phyloP scores from a whole-genome alignment of 768 basidiomycete genomes.

The Termitomyces sp. region DNA sequence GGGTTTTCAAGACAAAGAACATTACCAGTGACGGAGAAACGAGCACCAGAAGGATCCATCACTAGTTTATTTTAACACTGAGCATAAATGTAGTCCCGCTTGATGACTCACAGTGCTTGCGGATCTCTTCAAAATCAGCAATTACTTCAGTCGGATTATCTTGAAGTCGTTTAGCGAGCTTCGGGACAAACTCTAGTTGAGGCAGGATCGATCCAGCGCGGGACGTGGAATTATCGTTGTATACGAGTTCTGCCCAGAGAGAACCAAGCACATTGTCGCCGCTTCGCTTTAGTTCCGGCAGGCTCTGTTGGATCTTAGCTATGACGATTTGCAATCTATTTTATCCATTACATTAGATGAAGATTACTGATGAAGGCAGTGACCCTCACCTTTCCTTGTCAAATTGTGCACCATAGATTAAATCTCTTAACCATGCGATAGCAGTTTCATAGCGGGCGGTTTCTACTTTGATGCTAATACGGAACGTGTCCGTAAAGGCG shows the following conservation, averaged over 20 bases:
- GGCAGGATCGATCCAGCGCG: slow-evolving; percentile 62
- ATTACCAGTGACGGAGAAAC: slow-evolving; percentile 90
- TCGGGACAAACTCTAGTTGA: slow-evolving; percentile 76
- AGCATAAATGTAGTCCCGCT: background rate
- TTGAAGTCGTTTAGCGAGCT: slow-evolving; percentile 64
- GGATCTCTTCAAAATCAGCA: slow-evolving; percentile 67
- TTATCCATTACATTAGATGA: background rate
- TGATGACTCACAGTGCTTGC: slow-evolving; percentile 50
- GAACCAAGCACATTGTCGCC: slow-evolving; percentile 76
- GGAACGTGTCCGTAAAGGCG: slow-evolving; percentile 68
- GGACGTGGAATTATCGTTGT: slow-evolving; percentile 63
- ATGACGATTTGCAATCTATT: slow-evolving; percentile 73
- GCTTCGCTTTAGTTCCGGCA: slow-evolving; percentile 89
- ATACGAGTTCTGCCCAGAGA: slow-evolving; percentile 60
- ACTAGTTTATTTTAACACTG: slow-evolving; percentile 38
- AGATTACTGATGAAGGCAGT: background rate
- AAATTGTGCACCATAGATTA: slow-evolving; percentile 72
- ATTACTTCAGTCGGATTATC: slow-evolving; percentile 68
- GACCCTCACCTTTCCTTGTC: slow-evolving; percentile 66
- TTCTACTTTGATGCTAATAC: slow-evolving; percentile 83
- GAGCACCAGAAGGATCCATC: slow-evolving; percentile 72
- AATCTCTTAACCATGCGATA: slow-evolving; percentile 79
- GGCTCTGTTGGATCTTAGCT: slow-evolving; percentile 83
- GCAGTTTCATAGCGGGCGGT: slow-evolving; percentile 71
- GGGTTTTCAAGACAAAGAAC: slow-evolving; percentile 66